phyloP scores from a whole-genome alignment of 208 protist species.

The Wallacemonas sp. region DNA sequence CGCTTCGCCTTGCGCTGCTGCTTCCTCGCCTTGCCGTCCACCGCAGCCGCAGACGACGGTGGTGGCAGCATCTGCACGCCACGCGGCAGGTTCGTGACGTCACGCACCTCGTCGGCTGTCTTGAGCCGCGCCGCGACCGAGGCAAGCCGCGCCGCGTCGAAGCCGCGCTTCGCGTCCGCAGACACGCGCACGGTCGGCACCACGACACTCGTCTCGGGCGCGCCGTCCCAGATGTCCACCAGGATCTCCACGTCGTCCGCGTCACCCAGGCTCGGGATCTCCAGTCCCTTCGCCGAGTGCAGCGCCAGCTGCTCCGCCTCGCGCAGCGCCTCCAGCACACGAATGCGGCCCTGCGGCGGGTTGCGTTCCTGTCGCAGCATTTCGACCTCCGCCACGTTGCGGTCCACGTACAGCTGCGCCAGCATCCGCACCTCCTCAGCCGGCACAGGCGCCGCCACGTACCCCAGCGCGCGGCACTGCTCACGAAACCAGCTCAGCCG shows the following conservation, averaged over 20 bases:
- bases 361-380: constrained; percentile 54
- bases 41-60: constrained; percentile 11
- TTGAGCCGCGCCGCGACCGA: constrained; percentile 35
- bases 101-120: constrained; percentile 54
- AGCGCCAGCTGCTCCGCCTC: constrained; percentile 56
- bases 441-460: constrained; percentile 29
- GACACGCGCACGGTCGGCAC: constrained; percentile 21
- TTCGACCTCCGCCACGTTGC: constrained; percentile 62
- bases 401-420: constrained; percentile 57
- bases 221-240: constrained; percentile 76
- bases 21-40: constrained; percentile 9
- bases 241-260: constrained; percentile 67
- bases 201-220: constrained; percentile 43
- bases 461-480: constrained; percentile 60
- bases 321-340: constrained; percentile 55
- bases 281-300: constrained; percentile 55
- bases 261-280: constrained; percentile 48
- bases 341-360: constrained; percentile 64
- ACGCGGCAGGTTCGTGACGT: constrained; percentile 36
- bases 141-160: constrained; percentile 21
- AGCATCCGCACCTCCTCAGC: constrained; percentile 42
- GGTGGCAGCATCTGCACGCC: constrained; percentile 40
- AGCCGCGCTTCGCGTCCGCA: constrained; percentile 1
- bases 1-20: not conserved
- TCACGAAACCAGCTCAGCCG: constrained; percentile 82